Base-by-base conservation (phyloP, 257 asterid genomes). In the Plantago major region DNA sequence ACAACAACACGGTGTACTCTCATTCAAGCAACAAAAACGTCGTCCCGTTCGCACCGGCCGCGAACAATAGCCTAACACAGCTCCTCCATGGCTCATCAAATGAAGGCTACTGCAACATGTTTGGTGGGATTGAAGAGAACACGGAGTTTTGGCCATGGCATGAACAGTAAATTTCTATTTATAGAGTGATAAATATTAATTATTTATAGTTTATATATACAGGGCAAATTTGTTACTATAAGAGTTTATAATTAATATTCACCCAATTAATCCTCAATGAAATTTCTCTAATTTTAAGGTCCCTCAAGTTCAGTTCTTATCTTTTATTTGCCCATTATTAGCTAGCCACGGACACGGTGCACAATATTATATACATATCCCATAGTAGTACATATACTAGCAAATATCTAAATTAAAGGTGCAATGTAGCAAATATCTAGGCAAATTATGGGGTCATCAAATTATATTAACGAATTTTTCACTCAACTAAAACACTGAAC, bases 61-160 rank as follows among this genome's bases (percentile, higher is more conserved):
- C n/a, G 62, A 45, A 11, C 60, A n/a, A 22, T 16, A 19, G 58
- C 10, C 9, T 73, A 22, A 67, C 83, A 0, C 83, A 78, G 5
- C 73, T 86, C 46, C 76, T 66, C 16, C 46, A 78, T 10, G 67
- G 77, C 52, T 63, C 71, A 73, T 42, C 77, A 62, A 78, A 68
- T 33, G 94, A 81, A 46, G 75, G 86, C 37, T 84, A 75, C 63
- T 75, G 79, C 73, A 81, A 70, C 79, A 69, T 83, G 81, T 87
- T 87, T 42, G 80, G 74, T 38, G 74, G 67, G 64, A 70, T 78
- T 14, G 92, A 90, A 43, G 96, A 85, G 48, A 89, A 69, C 48
- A 81, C 81, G 17, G 83, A 78, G 22, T 77, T 78, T 16, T 90
- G 95, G 95, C 83, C 86, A 10, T 90, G 97, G 97, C 69, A 85